Base-by-base conservation (phyloP, 2,329 filamentous ascomycete species). In the Penicillium vulpinum region DNA sequence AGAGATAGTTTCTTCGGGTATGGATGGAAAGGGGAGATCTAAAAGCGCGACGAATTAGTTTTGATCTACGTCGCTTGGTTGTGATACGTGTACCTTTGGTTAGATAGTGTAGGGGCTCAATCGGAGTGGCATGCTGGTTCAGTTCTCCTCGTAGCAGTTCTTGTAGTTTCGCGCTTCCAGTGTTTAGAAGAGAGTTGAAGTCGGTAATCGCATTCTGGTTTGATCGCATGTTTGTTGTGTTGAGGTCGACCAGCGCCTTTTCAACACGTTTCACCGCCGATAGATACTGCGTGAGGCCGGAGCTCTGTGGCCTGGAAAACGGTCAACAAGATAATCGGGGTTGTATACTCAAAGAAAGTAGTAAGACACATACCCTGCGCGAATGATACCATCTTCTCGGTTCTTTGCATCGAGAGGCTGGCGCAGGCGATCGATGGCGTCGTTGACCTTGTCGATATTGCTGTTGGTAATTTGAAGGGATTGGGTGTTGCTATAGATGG, bases 381-480 rank as follows among this genome's bases (percentile, higher is more conserved):
- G 87, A 69, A 99, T 92, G 61, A 97, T 92, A 53, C 88, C 87
- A 75, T 99, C 94, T 74, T 99, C 94, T 61, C 90, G 87, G 65
- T 89, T 91, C 70, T 94, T 93, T 71, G 92, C 91, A 72, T 97
- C 92, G 59, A 92, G 86, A n/a, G 94, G 93, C 68, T 95, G 89
- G 65, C 91, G 88, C 39, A 97, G 83, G 60, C 88, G 87, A 60
- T 96, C 92, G 65, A 99, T 97, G 18, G 92, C 91, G 61, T 88
- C 83, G 57, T 96, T 85, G 35, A 97, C 86, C 60, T 85, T 84
- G 70, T 97, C 92, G 67, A 97, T 90, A 71, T 99, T 99, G 63
- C 84, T 87, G 63, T 90, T 92, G 35, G 95, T 85, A n/a, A 88
- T 84, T 75, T 97, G 94, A 22, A 97, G 82, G 61, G 87, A 88